Evolutionary conservation across 257 asterid genomes (phyloP).

Genomic region (Misopates orontium): DNA sequence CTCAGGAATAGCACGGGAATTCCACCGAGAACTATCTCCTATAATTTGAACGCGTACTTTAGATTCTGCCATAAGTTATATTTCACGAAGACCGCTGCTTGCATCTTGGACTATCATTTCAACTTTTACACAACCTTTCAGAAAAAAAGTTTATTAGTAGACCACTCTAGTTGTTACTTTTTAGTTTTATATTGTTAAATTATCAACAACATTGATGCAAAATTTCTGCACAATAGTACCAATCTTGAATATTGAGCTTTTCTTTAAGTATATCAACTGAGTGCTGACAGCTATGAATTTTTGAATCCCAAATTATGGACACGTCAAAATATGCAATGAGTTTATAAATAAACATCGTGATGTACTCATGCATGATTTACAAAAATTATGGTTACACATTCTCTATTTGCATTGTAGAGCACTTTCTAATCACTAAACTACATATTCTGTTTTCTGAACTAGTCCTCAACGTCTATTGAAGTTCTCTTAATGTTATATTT

Average conservation of each 20-base stretch:
- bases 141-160: neutral
- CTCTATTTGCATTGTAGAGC: no score
- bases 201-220: no score
- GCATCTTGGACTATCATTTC: slow-evolving; percentile 13
- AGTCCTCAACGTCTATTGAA: no score
- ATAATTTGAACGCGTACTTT: neutral
- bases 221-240: no score
- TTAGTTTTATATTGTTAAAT: neutral
- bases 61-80: neutral
- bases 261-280: no score
- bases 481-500: neutral
- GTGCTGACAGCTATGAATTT: no score
- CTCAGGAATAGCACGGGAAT: no score
- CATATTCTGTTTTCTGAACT: no score
- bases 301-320: neutral
- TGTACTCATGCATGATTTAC: neutral
- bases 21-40: neutral
- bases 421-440: no score
- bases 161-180: neutral
- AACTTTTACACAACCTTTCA: neutral
- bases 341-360: neutral
- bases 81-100: slow-evolving; percentile 8
- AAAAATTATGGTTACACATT: neutral
- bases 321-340: neutral
- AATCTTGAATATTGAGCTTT: no score